Percentiles rank a stretch among this genome's conserved stretches.
phyloP scores from a whole-genome alignment of 2,329 filamentous ascomycete genomes.

The Neonectria neomacrospora region DNA sequence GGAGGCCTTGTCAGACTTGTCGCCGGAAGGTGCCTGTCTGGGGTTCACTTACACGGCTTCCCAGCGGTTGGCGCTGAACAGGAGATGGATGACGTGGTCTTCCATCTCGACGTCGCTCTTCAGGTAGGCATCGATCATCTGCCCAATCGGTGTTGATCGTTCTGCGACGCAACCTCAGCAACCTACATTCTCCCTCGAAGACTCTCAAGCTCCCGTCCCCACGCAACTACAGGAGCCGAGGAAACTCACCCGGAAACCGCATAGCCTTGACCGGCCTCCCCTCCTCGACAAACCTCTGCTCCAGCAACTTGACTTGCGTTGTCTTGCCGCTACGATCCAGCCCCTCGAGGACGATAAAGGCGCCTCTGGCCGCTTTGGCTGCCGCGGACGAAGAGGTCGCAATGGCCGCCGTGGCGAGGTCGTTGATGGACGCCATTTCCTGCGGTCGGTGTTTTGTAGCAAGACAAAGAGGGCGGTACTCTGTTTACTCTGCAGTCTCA shows the following conservation, averaged over 20 bases:
- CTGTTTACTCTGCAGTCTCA: neutral
- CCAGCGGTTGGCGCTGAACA: constrained; percentile 94
- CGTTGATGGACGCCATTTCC: constrained; percentile 60
- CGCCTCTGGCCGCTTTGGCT: constrained; percentile 57
- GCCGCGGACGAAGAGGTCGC: constrained; percentile 51
- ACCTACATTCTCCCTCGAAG: neutral
- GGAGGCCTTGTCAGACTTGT: constrained; percentile 9
- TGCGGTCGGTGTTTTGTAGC: neutral
- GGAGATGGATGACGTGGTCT: constrained; percentile 88
- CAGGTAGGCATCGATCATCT: constrained; percentile 88
- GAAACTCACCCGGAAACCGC: constrained; percentile 66
- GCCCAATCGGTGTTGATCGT: constrained; percentile 83
- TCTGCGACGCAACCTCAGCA: constrained; percentile 61
- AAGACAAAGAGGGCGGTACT: neutral
- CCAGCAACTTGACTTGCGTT: constrained; percentile 82
- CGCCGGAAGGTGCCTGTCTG: neutral
- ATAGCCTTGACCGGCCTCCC: constrained; percentile 63
- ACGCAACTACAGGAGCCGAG: neutral
- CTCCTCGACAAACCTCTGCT: constrained; percentile 62
- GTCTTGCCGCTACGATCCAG: constrained; percentile 93
- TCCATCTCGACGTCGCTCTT: constrained; percentile 78
- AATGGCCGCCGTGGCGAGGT: constrained; percentile 60
- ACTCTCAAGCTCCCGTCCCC: neutral
- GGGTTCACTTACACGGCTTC: constrained; percentile 67
- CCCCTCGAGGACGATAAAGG: constrained; percentile 86